Conservation (phyloP, 306 rosid species). For the Corylus americana region DNA sequence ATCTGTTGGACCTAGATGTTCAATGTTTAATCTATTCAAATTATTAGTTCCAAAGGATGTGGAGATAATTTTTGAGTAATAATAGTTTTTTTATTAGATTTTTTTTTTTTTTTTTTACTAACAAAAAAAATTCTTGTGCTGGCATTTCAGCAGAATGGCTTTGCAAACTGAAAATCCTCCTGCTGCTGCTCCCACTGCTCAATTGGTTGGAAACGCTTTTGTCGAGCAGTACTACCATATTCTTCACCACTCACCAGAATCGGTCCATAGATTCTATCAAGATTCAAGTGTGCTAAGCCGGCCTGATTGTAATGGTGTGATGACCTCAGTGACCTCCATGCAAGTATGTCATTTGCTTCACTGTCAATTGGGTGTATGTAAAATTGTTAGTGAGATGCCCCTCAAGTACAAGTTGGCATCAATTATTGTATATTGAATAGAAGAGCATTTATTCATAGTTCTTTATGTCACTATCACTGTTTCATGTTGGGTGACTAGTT, state of each 20-base stretch:
- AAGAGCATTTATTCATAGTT: neutral
- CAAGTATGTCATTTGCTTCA: conserved; percentile 52
- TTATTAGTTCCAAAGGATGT: conserved; percentile 19
- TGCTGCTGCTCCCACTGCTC: conserved; percentile 47
- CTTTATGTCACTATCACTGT: neutral
- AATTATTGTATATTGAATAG: neutral
- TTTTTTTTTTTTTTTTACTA: too few species aligned
- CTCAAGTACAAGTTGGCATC: neutral
- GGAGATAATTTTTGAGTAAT: conserved; percentile 5
- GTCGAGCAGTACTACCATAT: conserved; percentile 82
- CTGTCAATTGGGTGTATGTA: neutral
- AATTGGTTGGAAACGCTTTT: conserved; percentile 75
- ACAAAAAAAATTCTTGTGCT: neutral
- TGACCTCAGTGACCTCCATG: conserved; percentile 79
- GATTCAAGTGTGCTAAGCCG: conserved; percentile 74
- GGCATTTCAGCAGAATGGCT: conserved; percentile 53
- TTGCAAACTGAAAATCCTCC: conserved; percentile 50
- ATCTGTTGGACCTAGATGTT: conserved; percentile 9
- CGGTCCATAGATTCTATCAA: conserved; percentile 67
- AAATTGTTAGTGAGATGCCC: neutral
- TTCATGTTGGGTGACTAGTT: neutral
- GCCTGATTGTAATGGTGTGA: conserved; percentile 63
- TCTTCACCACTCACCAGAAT: conserved; percentile 74
- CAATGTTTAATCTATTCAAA: conserved; percentile 9
- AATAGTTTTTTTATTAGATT: neutral